Conservation (phyloP, 2,329 filamentous ascomycete genomes). For the Colletotrichum viniferum region DNA sequence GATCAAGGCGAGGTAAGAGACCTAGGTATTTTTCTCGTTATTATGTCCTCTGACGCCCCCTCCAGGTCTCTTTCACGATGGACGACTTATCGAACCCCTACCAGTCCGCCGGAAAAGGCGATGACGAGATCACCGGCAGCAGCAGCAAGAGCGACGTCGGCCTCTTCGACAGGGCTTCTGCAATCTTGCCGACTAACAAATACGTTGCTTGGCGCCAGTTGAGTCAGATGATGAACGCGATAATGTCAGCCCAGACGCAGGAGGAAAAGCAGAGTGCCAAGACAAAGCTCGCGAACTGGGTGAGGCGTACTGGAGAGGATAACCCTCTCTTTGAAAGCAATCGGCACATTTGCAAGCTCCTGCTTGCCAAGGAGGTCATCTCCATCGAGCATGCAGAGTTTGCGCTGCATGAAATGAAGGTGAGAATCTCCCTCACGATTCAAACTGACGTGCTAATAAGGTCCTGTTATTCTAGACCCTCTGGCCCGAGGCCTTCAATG, state of each 20-base stretch:
- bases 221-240: background rate
- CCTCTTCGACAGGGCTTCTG: background rate
- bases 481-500: accelerated
- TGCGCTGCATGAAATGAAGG: background rate
- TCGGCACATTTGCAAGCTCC: background rate
- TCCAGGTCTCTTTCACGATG: background rate
- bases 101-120: background rate
- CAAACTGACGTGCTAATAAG: background rate
- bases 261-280: background rate
- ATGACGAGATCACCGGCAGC: background rate
- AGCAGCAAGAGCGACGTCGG: background rate
- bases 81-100: background rate
- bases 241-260: background rate
- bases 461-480: background rate
- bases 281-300: no score
- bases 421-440: background rate
- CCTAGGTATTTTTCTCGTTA: background rate
- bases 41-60: background rate
- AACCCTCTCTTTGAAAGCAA: background rate
- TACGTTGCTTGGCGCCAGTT: background rate
- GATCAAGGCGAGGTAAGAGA: background rate
- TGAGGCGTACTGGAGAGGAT: background rate
- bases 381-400: background rate
- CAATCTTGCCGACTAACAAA: background rate
- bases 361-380: background rate